Evolutionary conservation across 768 basidiomycete species (phyloP), one percentile per base, ranked within the genome.

Genomic region (Chlorophyllum brunneum): DNA sequence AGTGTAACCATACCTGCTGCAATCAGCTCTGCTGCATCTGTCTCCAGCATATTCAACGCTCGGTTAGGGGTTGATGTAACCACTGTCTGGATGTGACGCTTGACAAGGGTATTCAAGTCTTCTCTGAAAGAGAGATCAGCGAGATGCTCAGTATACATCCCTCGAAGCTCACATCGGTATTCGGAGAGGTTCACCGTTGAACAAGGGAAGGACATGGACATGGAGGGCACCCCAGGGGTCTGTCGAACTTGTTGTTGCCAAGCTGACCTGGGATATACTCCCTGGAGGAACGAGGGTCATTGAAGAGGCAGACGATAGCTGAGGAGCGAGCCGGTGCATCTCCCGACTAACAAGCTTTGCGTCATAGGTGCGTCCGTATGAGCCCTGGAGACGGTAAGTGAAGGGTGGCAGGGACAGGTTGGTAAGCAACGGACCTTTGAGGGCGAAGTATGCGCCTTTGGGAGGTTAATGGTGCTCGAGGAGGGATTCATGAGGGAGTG

Each of bases 1-100:
- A 98, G 75, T 2, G 93, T 98, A 46, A 93, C 80, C 92, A 95
- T 98, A 9, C 94, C 94, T 1, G 83, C 78, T 1, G 82, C 81
- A 48, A 95, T 88, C 41, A 98, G 76, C 55, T 94, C 93, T 16
- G 81, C 75, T 0, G 92, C 81, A 66, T 95, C 92, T 48, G 78
- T 70, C 51, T 90, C 88, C 9, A 98, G 78, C 6, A 81, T 80
- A 0, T 79, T 70, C 34, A 97, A 68, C 4, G 92, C 87, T 55
- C 80, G 86, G 2, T 87, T 79, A 0, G 90, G 90, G 1, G 83
- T 78, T 4, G 83, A 79, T 20, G 90, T 81, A 2, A 93, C 77
- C 5, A 85, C 83, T 6, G 80, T 71, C 51, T 82, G 78, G 54
- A 95, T 88, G 60, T 95, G 92, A 3, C 82, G 77, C 60, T 79